These are phyloP conservation scores for Acanthamoeba triangularis DNA, from an alignment of 208 protist species.

Conservation along the genomic window DNA sequence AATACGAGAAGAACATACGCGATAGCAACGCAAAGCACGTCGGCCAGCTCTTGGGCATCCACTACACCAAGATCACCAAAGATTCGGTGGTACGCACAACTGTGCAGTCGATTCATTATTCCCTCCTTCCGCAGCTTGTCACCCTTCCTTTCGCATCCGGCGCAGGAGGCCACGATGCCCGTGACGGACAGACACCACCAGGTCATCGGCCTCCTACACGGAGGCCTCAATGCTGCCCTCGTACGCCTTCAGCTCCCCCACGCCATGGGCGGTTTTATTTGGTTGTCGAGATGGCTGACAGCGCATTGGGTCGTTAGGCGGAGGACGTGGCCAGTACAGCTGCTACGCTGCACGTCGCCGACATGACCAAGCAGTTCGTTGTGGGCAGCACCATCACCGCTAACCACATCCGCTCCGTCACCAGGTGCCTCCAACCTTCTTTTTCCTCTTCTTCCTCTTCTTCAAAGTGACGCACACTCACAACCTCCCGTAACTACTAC, in stretches of 20 bases:
- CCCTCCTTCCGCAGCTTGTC: no score
- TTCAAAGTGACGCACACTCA: background rate
- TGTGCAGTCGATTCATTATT: background rate
- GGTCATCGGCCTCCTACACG: background rate
- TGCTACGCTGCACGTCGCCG: background rate
- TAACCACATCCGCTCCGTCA: conserved; percentile 28
- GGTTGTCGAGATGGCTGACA: background rate
- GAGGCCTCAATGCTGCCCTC: background rate
- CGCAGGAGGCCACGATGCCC: background rate
- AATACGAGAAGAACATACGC: background rate
- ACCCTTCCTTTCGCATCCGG: background rate
- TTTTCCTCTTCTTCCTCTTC: background rate
- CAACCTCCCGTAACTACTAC: background rate
- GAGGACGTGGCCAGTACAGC: conserved; percentile 36
- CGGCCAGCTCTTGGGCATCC: background rate
- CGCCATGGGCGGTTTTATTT: background rate
- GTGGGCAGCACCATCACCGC: conserved; percentile 14
- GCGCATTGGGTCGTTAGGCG: background rate
- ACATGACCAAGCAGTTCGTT: background rate
- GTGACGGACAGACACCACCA: conserved; percentile 26
- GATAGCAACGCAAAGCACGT: background rate
- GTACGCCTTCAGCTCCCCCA: background rate
- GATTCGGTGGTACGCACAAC: background rate
- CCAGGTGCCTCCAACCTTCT: background rate
- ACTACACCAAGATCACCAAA: background rate